phyloP scores from a whole-genome alignment of 306 rosid species.

The Sesbania bispinosa region DNA sequence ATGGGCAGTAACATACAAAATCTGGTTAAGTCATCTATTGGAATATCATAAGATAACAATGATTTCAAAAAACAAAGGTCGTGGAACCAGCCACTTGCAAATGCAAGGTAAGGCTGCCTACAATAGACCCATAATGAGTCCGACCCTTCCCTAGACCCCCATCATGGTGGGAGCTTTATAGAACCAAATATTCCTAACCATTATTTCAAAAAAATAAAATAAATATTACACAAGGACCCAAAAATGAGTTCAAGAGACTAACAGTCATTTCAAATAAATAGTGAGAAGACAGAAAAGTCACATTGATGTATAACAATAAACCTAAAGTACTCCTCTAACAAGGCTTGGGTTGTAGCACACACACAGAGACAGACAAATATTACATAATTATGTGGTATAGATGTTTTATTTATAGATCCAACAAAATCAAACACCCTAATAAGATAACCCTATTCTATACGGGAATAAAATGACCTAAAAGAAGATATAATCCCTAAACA shows the following conservation, averaged over 20 bases:
- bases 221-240: background rate
- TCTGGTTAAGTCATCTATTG: background rate
- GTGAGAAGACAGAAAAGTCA: background rate
- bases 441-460: background rate
- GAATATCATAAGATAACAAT: constrained; percentile 12
- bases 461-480: background rate
- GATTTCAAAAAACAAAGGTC: too few relatives aligned
- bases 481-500: background rate
- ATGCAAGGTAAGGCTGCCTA: too few relatives aligned
- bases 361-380: background rate
- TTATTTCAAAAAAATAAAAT: too few relatives aligned
- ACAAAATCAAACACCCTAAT: background rate
- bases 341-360: background rate
- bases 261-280: background rate
- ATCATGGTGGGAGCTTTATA: too few relatives aligned
- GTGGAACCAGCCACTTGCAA: too few relatives aligned
- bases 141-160: too few relatives aligned
- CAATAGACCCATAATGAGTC: too few relatives aligned
- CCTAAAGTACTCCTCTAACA: background rate
- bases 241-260: background rate
- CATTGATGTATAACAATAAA: background rate
- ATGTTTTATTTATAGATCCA: background rate
- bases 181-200: too few relatives aligned
- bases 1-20: background rate
- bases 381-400: background rate